These are phyloP conservation scores for Chlorella sp. DNA, from an alignment of 139 green algal genomes.

Conservation along the genomic window DNA sequence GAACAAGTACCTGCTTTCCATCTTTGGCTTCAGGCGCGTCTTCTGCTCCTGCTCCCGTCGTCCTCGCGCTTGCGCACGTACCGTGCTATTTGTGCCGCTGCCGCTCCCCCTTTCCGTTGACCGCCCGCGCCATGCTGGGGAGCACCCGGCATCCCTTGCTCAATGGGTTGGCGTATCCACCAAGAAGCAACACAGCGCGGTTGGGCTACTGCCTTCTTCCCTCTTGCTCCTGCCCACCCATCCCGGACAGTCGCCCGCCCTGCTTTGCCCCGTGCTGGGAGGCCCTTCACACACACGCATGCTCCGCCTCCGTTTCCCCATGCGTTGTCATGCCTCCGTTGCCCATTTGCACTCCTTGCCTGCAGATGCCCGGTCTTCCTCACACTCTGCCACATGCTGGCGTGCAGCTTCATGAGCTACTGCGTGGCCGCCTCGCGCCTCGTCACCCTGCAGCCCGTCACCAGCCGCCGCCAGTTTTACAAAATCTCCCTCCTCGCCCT, in stretches of 20 bases:
- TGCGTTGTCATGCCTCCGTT: background rate
- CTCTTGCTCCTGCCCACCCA: too few relatives aligned
- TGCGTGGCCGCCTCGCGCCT: slow-evolving; percentile 52
- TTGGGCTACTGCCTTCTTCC: too few relatives aligned
- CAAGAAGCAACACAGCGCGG: too few relatives aligned
- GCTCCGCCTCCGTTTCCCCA: background rate
- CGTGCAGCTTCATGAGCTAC: slow-evolving; percentile 75
- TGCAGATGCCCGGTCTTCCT: slow-evolving; percentile 85
- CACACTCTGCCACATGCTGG: slow-evolving; percentile 94
- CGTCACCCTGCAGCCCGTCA: slow-evolving; percentile 72
- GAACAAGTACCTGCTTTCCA: slow-evolving; percentile 94
- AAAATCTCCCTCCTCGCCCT: slow-evolving; percentile 83
- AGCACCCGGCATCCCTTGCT: too few relatives aligned
- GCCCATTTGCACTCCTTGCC: background rate
- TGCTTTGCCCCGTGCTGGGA: background rate
- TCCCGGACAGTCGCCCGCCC: too few relatives aligned
- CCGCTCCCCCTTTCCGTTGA: too few relatives aligned
- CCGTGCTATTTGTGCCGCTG: too few relatives aligned
- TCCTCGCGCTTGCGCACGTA: too few relatives aligned
- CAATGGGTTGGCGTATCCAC: too few relatives aligned
- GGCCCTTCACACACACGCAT: background rate
- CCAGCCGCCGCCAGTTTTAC: slow-evolving; percentile 69
- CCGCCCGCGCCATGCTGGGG: too few relatives aligned
- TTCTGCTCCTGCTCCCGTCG: too few relatives aligned
- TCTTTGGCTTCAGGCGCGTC: slow-evolving; percentile 73